Evolutionary conservation across 805 yeast species (phyloP), one percentile per base, ranked within the genome.

Genomic region (Candida germanica): DNA sequence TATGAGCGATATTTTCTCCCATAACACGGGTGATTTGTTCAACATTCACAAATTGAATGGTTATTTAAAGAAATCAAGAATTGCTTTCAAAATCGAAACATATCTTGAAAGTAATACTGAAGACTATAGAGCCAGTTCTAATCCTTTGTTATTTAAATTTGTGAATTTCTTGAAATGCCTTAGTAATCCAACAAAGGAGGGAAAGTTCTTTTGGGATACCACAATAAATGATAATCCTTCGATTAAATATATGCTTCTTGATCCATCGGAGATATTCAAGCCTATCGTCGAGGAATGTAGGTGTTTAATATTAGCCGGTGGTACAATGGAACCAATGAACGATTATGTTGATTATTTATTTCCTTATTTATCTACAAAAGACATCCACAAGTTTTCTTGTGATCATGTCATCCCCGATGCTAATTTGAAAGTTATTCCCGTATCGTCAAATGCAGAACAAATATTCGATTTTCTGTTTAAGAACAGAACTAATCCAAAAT

Each of bases 301-400:
- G 44, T 81, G 89, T 55, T 83, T 89, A 0, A 65, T 91, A 2
- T 54, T 89, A 3, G 93, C 96, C 2, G 98, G 98, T 23, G 98
- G 98, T 10, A 89, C 98, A 0, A 87, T 88, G 96, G 91, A 85
- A 52, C 97, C 97, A 0, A 66, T 80, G 22, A 51, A 67, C n/a
- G 96, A 89, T 45, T 84, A 80, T 53, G 58, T 72, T 5, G 64
- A 76, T n/a, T 75, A 71, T 43, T 59, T 88, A 24, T 77, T 86
- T 33, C 94, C 95, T 0, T 70, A 75, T 28, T 47, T 66, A 1
- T 43, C 58, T 0, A 36, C 49, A 0, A 50, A 56, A 0, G 46
- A 71, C 28, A 69, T 85, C 6, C 59, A 66, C 17, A 67, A 63
- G 19, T 83, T 86, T 50, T 69, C 80, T 3, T 89, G 96, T 63